Conservation (phyloP, 306 rosid genomes). For the Cicer judaicum region DNA sequence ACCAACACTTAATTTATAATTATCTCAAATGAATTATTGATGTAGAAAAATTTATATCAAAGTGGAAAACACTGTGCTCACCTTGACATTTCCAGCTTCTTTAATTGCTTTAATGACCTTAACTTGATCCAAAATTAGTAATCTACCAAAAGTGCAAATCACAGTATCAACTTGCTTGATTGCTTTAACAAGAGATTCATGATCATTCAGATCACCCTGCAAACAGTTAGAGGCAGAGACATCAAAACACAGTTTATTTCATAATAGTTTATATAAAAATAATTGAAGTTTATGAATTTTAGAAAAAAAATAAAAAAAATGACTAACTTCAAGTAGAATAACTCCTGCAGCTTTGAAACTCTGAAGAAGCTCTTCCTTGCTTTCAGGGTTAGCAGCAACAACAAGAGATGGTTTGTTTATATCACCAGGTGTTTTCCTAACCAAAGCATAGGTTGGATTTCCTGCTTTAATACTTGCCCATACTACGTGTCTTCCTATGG, state of each 20-base stretch:
- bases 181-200: slow-evolving; percentile 46
- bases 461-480: slow-evolving; percentile 52
- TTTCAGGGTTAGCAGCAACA: slow-evolving; percentile 49
- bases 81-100: slow-evolving; percentile 61
- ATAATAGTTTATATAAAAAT: no score
- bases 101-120: slow-evolving; percentile 54
- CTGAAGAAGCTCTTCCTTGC: slow-evolving; percentile 42
- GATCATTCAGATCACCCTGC: slow-evolving; percentile 49
- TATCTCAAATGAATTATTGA: not conserved
- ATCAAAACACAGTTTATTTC: not conserved
- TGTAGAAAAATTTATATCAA: not conserved
- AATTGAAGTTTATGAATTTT: no score
- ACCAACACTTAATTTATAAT: not conserved
- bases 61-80: not conserved
- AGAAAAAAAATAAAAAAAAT: no score
- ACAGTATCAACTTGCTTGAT: slow-evolving; percentile 57
- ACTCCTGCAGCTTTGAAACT: slow-evolving; percentile 47
- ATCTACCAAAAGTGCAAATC: slow-evolving; percentile 44
- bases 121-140: slow-evolving; percentile 39
- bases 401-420: not conserved
- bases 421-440: slow-evolving; percentile 36
- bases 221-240: not conserved
- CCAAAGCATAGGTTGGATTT: slow-evolving; percentile 51
- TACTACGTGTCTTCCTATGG: slow-evolving; percentile 49
- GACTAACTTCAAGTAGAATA: slow-evolving; percentile 35